Evolutionary conservation across 2,329 filamentous ascomycete genomes (phyloP).

Genomic region (Leptographium procerum): DNA sequence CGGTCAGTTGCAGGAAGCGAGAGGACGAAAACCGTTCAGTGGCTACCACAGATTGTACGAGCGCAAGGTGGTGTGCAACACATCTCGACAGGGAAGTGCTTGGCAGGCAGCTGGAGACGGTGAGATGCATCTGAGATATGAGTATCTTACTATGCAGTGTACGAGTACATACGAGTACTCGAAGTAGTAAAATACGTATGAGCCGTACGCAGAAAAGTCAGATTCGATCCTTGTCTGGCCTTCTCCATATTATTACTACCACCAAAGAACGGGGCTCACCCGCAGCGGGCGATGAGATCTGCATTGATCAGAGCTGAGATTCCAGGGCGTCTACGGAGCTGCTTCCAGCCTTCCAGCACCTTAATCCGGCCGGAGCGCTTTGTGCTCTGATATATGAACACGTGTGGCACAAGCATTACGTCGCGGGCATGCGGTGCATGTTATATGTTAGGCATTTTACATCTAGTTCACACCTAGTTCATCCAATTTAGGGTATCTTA

Average conservation of each 20-base stretch:
- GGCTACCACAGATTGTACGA: neutral
- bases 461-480: neutral
- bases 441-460: too few species aligned
- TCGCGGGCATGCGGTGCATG: neutral
- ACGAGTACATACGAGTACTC: too few species aligned
- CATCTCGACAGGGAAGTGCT: neutral
- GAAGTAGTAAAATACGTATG: too few species aligned
- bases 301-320: neutral
- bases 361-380: neutral
- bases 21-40: neutral
- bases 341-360: too few species aligned
- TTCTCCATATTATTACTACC: neutral
- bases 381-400: neutral
- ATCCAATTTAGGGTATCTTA: neutral
- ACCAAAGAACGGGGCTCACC: neutral
- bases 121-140: too few species aligned
- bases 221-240: neutral
- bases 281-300: neutral
- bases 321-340: neutral
- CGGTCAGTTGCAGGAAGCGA: neutral
- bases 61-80: neutral
- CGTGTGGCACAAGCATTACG: neutral
- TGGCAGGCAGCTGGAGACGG: neutral
- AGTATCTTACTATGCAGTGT: too few species aligned
- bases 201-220: too few species aligned